These are phyloP conservation scores for Liriodendron chinense DNA, from an alignment of 164 flowering plant genomes.

Conservation along the genomic window DNA sequence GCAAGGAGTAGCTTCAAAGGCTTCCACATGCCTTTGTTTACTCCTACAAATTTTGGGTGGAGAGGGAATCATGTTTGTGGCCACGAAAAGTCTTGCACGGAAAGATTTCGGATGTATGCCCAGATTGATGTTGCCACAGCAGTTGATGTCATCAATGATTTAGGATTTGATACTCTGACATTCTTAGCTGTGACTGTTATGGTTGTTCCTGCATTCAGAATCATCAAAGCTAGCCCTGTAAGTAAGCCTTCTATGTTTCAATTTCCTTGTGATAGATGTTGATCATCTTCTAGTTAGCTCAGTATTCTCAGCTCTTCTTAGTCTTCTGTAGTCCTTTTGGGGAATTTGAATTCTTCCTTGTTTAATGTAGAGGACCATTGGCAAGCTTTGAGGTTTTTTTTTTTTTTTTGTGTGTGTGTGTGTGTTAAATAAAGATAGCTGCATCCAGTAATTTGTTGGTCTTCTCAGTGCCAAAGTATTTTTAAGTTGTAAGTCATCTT, in stretches of 20 bases:
- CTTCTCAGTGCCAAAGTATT: neutral
- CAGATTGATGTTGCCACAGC: conserved; percentile 70
- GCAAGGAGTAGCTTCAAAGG: conserved; percentile 13
- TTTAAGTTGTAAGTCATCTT: no score
- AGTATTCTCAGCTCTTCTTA: no score
- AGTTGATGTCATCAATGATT: conserved; percentile 90
- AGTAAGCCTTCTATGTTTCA: conserved; percentile 47
- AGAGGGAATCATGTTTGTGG: conserved; percentile 25
- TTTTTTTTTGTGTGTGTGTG: neutral
- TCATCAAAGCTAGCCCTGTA: conserved; percentile 90
- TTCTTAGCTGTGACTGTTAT: conserved; percentile 84
- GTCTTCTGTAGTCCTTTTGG: neutral
- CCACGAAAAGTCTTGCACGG: conserved; percentile 6
- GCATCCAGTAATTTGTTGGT: neutral
- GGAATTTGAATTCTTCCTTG: neutral
- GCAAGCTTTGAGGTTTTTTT: neutral
- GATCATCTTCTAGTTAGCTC: neutral
- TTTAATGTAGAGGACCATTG: neutral
- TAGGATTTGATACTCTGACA: conserved; percentile 94
- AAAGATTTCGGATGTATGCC: conserved; percentile 39
- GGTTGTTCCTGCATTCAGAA: conserved; percentile 85
- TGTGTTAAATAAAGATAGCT: no score
- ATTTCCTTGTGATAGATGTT: neutral
- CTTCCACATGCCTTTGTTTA: conserved; percentile 16
- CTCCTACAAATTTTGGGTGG: conserved; percentile 23